A percentile compares a stretch with the other conserved stretches of the same genome.
Conservation (phyloP, 1,139 yeast genomes). For the Suhomyces wounanorum region DNA sequence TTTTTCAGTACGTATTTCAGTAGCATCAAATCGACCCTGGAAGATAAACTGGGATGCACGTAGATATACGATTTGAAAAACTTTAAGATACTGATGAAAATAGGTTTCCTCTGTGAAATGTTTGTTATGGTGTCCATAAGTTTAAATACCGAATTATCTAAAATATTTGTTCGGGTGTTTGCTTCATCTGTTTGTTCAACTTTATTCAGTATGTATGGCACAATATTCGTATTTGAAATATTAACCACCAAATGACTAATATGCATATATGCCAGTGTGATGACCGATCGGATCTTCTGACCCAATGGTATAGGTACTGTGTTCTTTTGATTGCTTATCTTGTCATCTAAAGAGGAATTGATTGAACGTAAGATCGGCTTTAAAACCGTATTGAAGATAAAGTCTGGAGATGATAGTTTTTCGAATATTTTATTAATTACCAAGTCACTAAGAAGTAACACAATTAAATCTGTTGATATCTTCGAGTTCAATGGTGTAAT, state of each 20-base stretch:
- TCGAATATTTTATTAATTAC: slow-evolving; percentile 32
- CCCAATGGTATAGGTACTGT: slow-evolving; percentile 1
- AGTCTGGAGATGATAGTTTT: slow-evolving; percentile 34
- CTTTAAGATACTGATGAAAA: slow-evolving; percentile 21
- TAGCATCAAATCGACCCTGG: slow-evolving; percentile 9
- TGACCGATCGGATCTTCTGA: not conserved
- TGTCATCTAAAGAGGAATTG: slow-evolving; percentile 1
- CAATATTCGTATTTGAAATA: slow-evolving; percentile 3
- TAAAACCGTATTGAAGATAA: slow-evolving; percentile 24
- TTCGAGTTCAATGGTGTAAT: slow-evolving; percentile 28
- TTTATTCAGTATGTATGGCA: not conserved
- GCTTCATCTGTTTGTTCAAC: not conserved
- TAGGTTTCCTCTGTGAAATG: slow-evolving; percentile 32
- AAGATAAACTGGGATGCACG: slow-evolving; percentile 3
- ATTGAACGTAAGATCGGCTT: slow-evolving; percentile 10
- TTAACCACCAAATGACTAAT: slow-evolving; percentile 6
- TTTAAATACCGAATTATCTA: slow-evolving; percentile 25
- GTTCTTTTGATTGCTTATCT: slow-evolving; percentile 1
- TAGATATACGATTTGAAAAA: slow-evolving; percentile 7
- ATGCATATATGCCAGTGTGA: slow-evolving; percentile 5
- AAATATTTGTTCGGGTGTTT: slow-evolving; percentile 5
- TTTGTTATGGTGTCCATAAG: slow-evolving; percentile 32
- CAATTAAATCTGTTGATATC: slow-evolving; percentile 32
- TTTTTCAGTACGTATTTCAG: slow-evolving; percentile 19
- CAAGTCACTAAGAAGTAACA: slow-evolving; percentile 36